phyloP scores from a whole-genome alignment of 306 rosid species.

The Cicer arietinum region DNA sequence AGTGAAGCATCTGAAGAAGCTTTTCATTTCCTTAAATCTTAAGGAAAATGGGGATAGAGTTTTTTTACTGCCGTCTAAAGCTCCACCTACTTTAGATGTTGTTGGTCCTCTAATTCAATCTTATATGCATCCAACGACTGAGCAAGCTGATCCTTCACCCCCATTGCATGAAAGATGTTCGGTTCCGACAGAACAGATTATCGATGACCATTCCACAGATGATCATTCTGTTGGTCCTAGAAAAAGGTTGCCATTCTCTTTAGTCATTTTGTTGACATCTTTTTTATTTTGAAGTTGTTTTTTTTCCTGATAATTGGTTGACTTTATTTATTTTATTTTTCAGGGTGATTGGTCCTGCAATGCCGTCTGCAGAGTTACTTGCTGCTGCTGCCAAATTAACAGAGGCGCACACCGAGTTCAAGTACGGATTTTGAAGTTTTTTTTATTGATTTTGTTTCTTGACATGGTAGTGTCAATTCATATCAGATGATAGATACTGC shows the following conservation, averaged over 20 bases:
- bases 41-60: slow-evolving; percentile 74
- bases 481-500: slow-evolving; percentile 6
- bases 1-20: slow-evolving; percentile 70
- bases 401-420: slow-evolving; percentile 83
- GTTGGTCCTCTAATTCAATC: slow-evolving; percentile 66
- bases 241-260: slow-evolving; percentile 59
- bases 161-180: slow-evolving; percentile 47
- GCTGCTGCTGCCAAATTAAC: slow-evolving; percentile 97
- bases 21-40: slow-evolving; percentile 70
- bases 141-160: slow-evolving; percentile 42
- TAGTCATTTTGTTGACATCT: slow-evolving; percentile 21
- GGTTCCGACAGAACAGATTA: slow-evolving; percentile 46
- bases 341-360: slow-evolving; percentile 88
- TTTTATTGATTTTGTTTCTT: slow-evolving; percentile 1
- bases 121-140: slow-evolving; percentile 44
- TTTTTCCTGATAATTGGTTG: slow-evolving; percentile 24
- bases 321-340: slow-evolving; percentile 16
- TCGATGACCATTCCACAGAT: slow-evolving; percentile 47
- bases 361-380: slow-evolving; percentile 94
- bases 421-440: slow-evolving; percentile 47
- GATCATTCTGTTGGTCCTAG: slow-evolving; percentile 65
- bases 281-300: background rate
- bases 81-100: slow-evolving; percentile 72
- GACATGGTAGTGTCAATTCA: slow-evolving; percentile 6
- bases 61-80: slow-evolving; percentile 70